Evolutionary conservation across 2,329 filamentous ascomycete species (phyloP).

Genomic region (Monilinia laxa): DNA sequence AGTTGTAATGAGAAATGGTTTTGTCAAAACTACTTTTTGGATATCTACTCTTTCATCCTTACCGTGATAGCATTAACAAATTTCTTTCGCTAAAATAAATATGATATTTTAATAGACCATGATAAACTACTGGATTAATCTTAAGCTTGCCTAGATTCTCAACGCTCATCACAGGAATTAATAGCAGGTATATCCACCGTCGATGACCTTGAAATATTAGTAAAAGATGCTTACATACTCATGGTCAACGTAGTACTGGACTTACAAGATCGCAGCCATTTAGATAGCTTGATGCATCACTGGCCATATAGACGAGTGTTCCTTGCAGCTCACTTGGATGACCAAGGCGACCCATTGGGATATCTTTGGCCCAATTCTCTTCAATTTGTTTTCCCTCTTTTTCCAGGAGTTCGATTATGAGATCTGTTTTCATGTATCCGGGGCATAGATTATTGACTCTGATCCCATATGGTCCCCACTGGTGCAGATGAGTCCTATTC

Average conservation of each 20-base stretch:
- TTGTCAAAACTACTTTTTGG: conserved; percentile 1
- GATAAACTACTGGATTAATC: background rate
- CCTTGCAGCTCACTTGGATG: conserved; percentile 44
- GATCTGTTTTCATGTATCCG: conserved; percentile 49
- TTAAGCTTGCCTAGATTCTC: conserved; percentile 23
- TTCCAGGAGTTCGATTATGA: conserved; percentile 40
- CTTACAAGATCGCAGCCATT: conserved; percentile 35
- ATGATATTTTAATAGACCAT: background rate
- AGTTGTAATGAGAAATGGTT: conserved; percentile 7
- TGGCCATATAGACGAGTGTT: conserved; percentile 38
- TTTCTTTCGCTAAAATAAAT: background rate
- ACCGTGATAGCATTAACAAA: background rate
- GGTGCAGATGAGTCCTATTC: conserved; percentile 9
- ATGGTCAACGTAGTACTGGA: background rate
- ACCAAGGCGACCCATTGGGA: conserved; percentile 43
- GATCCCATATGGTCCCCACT: conserved; percentile 63
- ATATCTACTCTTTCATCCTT: background rate
- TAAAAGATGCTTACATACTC: background rate
- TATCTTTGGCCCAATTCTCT: conserved; percentile 42
- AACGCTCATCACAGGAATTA: conserved; percentile 26
- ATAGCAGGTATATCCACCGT: conserved; percentile 33
- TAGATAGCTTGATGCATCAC: conserved; percentile 34
- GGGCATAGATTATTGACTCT: conserved; percentile 66
- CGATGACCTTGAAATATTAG: conserved; percentile 28
- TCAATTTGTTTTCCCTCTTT: conserved; percentile 43